Base-by-base conservation (phyloP, 1,284 basidiomycete species). In the Puccinia hordei region DNA sequence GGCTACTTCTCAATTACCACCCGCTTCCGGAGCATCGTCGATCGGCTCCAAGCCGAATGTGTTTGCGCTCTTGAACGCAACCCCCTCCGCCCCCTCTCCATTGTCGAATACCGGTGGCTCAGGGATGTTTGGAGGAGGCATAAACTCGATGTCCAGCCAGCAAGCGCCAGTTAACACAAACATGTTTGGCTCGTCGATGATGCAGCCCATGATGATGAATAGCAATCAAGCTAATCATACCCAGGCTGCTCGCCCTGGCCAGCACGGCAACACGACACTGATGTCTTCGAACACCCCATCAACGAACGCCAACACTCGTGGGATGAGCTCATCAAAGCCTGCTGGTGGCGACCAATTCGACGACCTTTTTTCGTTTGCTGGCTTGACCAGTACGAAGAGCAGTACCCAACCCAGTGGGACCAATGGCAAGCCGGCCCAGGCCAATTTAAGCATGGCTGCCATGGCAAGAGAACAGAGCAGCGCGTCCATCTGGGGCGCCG, bases 391-490 rank as follows among this genome's bases (percentile, higher is more conserved):
- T 41, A 49, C 44, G 1, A 71, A 65, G 22, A 55, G 51, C 59
- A 33, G 38, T 13, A 46, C 33, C 66, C 30, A 68, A 12, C 27
- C 57, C 27, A 44, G 10, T 46, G 63, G 44, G 9, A 41, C 35
- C 2, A 41, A 41, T 44, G 33, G 33, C 24, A 76, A 76, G 46
- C 57, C 44, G 17, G 35, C 49, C 15, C 27, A 66, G 46, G 13
- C 66, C 24, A 79, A 55, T 15, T 35, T 79, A 13, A 79, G 66
- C 41, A 79, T 79, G 76, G 76, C 76, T 15, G 65, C 66, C 30
- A 79, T 79, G 76, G 76, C 76, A 6, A 55, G 68, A 72, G 66
- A 79, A 72, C 76, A 79, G 55, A 79, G 76, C 38, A 79, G 76
- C 53, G 76, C 76, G 22, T 79, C 76, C 17, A 79, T 79, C 69